Evolutionary conservation across 345 rosid species (phyloP).

Genomic region (Eucalyptus brandiana): DNA sequence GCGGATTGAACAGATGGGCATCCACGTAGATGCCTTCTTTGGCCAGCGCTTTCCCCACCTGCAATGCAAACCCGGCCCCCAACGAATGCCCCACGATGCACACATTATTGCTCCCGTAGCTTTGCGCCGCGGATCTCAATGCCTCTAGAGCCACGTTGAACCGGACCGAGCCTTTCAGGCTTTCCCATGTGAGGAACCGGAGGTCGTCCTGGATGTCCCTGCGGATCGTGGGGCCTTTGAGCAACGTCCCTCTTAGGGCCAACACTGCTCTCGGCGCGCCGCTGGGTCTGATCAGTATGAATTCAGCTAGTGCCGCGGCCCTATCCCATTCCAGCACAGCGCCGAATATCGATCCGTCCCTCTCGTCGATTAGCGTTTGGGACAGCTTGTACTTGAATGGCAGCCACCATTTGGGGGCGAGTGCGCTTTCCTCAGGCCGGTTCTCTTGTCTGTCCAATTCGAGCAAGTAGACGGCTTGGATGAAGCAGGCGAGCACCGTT

Average conservation of each 20-base stretch:
- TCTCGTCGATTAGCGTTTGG: constrained; percentile 56
- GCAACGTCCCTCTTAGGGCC: constrained; percentile 76
- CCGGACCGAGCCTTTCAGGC: constrained; percentile 85
- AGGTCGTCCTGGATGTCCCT: constrained; percentile 91
- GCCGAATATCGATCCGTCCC: constrained; percentile 86
- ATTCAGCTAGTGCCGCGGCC: constrained; percentile 71
- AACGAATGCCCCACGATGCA: constrained; percentile 90
- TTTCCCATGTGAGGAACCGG: constrained; percentile 93
- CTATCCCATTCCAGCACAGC: constrained; percentile 91
- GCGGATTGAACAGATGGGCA: constrained; percentile 90
- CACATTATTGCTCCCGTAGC: constrained; percentile 68
- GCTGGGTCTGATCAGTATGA: constrained; percentile 71
- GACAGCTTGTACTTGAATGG: constrained; percentile 82
- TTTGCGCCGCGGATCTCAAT: constrained; percentile 46
- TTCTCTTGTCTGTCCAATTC: constrained; percentile 91
- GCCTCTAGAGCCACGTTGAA: constrained; percentile 61
- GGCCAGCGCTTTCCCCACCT: constrained; percentile 92
- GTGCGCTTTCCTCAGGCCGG: constrained; percentile 44
- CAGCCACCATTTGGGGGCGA: constrained; percentile 94
- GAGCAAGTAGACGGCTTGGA: constrained; percentile 87
- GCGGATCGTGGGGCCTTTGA: constrained; percentile 69
- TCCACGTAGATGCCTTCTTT: constrained; percentile 74
- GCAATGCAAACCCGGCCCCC: constrained; percentile 95
- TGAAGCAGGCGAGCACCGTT: constrained; percentile 85
- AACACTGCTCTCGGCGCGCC: constrained; percentile 90